phyloP scores from a whole-genome alignment of 768 basidiomycete genomes.

The Kwoniella mangroviensis region DNA sequence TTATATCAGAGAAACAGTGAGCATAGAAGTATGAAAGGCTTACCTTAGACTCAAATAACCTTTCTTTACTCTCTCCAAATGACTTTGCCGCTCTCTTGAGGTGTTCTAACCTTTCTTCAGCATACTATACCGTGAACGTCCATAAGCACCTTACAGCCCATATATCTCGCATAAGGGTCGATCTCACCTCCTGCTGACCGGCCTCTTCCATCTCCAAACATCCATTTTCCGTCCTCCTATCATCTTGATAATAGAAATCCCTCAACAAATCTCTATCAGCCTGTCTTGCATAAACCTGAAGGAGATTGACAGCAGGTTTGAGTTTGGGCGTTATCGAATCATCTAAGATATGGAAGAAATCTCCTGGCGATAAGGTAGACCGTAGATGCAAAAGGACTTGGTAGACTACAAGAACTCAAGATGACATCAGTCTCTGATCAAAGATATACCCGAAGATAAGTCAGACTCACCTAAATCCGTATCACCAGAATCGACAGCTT shows the following conservation, averaged over 20 bases:
- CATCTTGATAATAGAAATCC: conserved; percentile 98
- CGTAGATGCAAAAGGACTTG: conserved; percentile 88
- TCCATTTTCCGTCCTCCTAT: conserved; percentile 89
- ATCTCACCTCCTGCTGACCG: conserved; percentile 66
- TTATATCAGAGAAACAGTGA: too few species aligned
- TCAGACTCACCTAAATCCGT: conserved; percentile 78
- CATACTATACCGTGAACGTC: background rate
- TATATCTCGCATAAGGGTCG: background rate
- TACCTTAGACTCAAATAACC: conserved; percentile 87
- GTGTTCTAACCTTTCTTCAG: conserved; percentile 66
- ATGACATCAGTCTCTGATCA: background rate
- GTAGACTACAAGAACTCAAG: conserved; percentile 67
- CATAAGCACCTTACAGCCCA: background rate
- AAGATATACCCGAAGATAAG: background rate
- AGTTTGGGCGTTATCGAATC: conserved; percentile 75
- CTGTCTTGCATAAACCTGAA: conserved; percentile 88
- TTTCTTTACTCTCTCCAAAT: conserved; percentile 93
- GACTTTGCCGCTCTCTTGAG: conserved; percentile 87
- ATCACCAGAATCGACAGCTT: conserved; percentile 93
- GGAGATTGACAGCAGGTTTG: conserved; percentile 72
- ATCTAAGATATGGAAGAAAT: conserved; percentile 92
- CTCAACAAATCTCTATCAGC: conserved; percentile 88
- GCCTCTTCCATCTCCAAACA: conserved; percentile 86
- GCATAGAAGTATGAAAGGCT: conserved; percentile 11
- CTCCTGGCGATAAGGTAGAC: conserved; percentile 78